phyloP scores from a whole-genome alignment of 768 basidiomycete species.

The Boletus reticuloceps region DNA sequence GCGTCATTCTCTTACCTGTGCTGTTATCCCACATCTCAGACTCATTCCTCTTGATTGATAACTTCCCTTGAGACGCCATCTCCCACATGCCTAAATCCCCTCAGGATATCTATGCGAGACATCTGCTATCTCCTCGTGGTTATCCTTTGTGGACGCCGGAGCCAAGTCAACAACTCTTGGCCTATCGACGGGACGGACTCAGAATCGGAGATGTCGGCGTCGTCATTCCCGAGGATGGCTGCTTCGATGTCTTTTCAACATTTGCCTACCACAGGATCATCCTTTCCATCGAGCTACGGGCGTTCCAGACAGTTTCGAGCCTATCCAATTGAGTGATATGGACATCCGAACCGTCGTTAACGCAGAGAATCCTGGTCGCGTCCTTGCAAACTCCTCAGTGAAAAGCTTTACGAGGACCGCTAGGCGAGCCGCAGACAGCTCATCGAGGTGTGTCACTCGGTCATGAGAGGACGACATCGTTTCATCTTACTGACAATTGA shows the following conservation, averaged over 20 bases:
- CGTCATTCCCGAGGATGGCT: conserved; percentile 8
- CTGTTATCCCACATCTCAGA: background rate
- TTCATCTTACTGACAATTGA: background rate
- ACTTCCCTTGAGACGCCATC: too few relatives aligned
- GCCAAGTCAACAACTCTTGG: conserved; percentile 20
- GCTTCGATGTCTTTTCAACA: conserved; percentile 8
- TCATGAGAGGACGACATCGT: background rate
- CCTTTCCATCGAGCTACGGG: conserved; percentile 5
- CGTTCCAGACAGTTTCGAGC: conserved; percentile 29
- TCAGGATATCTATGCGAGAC: conserved; percentile 18
- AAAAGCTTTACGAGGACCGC: background rate
- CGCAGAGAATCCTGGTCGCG: conserved; percentile 8
- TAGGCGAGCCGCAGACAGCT: background rate
- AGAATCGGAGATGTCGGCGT: conserved; percentile 36
- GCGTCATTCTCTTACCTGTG: background rate
- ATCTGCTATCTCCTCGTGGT: conserved; percentile 18
- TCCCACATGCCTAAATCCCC: conserved; percentile 1
- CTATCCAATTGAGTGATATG: conserved; percentile 7
- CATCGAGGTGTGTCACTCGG: background rate
- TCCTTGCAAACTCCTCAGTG: conserved; percentile 6
- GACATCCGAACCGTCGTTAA: conserved; percentile 1
- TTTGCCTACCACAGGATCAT: conserved; percentile 33
- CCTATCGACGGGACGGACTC: conserved; percentile 24
- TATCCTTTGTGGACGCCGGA: conserved; percentile 34
- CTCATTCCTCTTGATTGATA: background rate